These are phyloP conservation scores for Raphidocelis subcapitata DNA, from an alignment of 139 green algal species.

Conservation along the genomic window DNA sequence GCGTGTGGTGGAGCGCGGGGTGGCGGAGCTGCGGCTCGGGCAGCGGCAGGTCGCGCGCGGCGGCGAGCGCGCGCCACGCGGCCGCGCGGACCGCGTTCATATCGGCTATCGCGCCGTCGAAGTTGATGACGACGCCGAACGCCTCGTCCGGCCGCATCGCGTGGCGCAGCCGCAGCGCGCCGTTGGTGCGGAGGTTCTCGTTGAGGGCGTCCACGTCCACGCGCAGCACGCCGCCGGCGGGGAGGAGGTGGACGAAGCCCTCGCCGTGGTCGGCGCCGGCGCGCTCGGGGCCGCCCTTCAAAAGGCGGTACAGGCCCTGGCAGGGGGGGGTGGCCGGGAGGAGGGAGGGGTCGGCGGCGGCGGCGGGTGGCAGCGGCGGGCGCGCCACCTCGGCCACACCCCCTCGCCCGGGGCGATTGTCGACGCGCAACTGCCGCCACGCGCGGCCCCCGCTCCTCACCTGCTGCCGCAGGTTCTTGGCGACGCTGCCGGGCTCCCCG, in stretches of 20 bases:
- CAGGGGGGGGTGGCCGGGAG: no score
- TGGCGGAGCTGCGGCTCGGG: slow-evolving; percentile 31
- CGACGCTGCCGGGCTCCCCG: slow-evolving; percentile 5
- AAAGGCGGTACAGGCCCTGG: no score
- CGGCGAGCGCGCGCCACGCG: slow-evolving; percentile 68
- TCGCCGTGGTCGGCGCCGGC: background rate
- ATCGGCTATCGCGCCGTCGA: slow-evolving; percentile 47
- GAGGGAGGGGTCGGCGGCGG: no score
- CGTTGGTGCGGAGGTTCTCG: slow-evolving; percentile 58
- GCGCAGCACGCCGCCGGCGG: slow-evolving; percentile 25
- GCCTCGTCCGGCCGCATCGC: slow-evolving; percentile 73
- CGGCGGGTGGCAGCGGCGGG: no score
- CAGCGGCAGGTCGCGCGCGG: slow-evolving; percentile 40
- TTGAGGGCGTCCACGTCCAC: slow-evolving; percentile 83
- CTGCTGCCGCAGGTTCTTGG: background rate
- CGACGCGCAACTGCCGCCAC: no score
- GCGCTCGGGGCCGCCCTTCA: no score
- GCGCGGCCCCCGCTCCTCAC: no score
- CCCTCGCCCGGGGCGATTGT: no score
- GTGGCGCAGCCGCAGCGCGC: slow-evolving; percentile 20
- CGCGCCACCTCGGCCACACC: no score
- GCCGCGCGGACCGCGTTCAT: slow-evolving; percentile 34
- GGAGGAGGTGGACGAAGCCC: slow-evolving; percentile 57
- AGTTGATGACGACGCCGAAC: slow-evolving; percentile 74
- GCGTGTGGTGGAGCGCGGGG: slow-evolving; percentile 32